Evolutionary conservation across 768 basidiomycete species (phyloP).

Genomic region (Collybiopsis luxurians): DNA sequence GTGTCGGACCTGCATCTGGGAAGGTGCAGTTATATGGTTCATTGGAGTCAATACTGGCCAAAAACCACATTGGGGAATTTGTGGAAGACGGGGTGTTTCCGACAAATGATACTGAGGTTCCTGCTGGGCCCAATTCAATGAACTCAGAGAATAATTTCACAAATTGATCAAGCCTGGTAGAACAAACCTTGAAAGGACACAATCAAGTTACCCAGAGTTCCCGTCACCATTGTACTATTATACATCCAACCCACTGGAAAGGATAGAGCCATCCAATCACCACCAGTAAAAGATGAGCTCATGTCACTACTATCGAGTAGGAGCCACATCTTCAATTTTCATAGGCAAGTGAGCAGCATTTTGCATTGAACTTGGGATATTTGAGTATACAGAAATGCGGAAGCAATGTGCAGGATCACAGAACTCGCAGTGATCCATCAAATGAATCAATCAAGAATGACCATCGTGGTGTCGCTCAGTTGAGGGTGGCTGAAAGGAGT

Average conservation of each 20-base stretch:
- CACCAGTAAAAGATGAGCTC: neutral
- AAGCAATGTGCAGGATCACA: too few species aligned
- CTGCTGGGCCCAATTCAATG: neutral
- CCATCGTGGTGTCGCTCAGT: too few species aligned
- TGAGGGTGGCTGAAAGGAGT: too few species aligned
- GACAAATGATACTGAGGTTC: neutral
- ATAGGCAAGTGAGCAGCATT: too few species aligned
- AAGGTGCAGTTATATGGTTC: neutral
- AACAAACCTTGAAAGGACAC: neutral
- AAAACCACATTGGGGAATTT: neutral
- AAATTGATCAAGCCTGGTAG: neutral
- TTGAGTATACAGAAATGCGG: too few species aligned
- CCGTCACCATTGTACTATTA: neutral
- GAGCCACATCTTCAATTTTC: too few species aligned
- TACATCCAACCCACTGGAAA: neutral
- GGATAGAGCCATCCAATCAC: neutral
- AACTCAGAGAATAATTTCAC: neutral
- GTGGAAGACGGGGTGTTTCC: neutral
- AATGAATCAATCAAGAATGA: too few species aligned
- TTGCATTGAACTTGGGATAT: too few species aligned
- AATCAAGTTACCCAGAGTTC: neutral
- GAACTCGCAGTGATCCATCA: too few species aligned
- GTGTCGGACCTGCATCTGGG: neutral
- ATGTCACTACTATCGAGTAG: neutral
- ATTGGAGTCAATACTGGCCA: neutral